Conservation (phyloP, 805 yeast species). For the Schwanniomyces pseudopolymorphus region DNA sequence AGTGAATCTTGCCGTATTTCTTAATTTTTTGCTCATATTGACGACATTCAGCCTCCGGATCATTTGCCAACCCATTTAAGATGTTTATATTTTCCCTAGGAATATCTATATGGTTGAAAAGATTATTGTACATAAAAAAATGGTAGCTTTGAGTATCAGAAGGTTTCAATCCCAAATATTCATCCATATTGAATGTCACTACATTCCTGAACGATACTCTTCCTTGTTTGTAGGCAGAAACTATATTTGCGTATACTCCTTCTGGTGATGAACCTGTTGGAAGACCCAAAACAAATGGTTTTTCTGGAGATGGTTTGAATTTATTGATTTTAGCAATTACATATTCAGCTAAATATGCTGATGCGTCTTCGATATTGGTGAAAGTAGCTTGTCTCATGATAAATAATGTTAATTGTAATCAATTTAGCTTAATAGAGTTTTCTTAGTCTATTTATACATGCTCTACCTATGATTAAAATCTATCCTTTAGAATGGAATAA, state of each 20-base stretch:
- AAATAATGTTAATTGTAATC: neutral
- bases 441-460: neutral
- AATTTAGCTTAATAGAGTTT: neutral
- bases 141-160: constrained; percentile 52
- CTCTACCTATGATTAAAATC: neutral
- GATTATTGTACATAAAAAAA: constrained; percentile 56
- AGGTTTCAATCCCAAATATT: constrained; percentile 51
- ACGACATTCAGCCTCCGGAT: constrained; percentile 46
- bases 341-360: constrained; percentile 44
- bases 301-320: constrained; percentile 43
- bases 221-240: constrained; percentile 43
- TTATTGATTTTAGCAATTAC: constrained; percentile 43
- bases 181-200: constrained; percentile 64
- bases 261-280: constrained; percentile 67
- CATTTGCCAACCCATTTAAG: constrained; percentile 50
- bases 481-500: no score
- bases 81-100: constrained; percentile 52
- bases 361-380: constrained; percentile 40
- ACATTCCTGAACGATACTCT: constrained; percentile 49
- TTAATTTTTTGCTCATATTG: constrained; percentile 49
- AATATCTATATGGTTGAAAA: constrained; percentile 56
- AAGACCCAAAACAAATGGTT: constrained; percentile 55
- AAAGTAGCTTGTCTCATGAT: constrained; percentile 35
- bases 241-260: constrained; percentile 48
- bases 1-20: constrained; percentile 48